phyloP scores from a whole-genome alignment of 176 grass and related monocot genomes.

The Carex myosuroides region DNA sequence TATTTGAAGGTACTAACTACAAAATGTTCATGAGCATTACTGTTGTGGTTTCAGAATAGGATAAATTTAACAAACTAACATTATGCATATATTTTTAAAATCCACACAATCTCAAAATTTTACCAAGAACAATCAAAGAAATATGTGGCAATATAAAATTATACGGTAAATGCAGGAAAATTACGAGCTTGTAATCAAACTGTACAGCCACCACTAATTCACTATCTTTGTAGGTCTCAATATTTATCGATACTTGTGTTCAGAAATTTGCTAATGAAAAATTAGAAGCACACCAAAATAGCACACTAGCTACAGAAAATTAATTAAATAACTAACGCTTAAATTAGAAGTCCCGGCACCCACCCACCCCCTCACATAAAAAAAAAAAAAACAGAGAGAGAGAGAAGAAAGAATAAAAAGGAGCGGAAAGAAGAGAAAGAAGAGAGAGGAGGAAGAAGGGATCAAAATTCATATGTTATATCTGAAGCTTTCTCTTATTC shows the following conservation, averaged over 20 bases:
- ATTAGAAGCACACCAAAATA: not conserved
- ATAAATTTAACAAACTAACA: not conserved
- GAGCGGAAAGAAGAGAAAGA: not conserved
- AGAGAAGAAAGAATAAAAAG: not conserved
- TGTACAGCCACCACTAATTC: not conserved
- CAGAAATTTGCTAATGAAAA: not conserved
- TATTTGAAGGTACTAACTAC: too few species aligned
- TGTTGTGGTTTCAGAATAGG: not conserved
- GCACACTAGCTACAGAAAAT: not conserved
- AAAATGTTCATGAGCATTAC: not conserved
- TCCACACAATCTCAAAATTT: not conserved
- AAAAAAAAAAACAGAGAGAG: not conserved
- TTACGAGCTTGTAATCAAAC: not conserved
- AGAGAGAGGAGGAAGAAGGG: not conserved
- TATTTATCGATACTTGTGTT: not conserved
- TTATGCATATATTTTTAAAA: not conserved
- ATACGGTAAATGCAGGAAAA: not conserved
- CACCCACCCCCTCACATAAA: not conserved
- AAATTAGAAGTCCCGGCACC: not conserved
- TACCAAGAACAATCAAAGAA: not conserved
- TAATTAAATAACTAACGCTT: not conserved
- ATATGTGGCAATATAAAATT: not conserved
- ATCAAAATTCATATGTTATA: not conserved
- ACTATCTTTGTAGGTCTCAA: not conserved
- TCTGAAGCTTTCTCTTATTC: not conserved